Percentiles rank a stretch among this genome's conserved stretches.
Evolutionary conservation across 2,329 filamentous ascomycete genomes (phyloP).

Genomic region (Colletotrichum eleusines): DNA sequence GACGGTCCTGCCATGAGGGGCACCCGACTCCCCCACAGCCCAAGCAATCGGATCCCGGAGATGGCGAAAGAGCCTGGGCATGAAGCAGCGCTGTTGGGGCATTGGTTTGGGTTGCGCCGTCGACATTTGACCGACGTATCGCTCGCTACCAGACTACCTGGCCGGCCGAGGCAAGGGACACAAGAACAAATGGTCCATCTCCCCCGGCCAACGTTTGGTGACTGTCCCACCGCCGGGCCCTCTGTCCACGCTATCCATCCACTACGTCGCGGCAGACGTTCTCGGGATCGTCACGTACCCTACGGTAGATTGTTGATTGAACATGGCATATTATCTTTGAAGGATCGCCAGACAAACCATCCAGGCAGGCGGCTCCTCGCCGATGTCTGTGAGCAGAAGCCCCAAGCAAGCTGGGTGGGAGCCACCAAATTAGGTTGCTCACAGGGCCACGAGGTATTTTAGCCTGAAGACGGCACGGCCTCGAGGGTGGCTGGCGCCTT

Average conservation of each 20-base stretch:
- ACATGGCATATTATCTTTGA: not conserved
- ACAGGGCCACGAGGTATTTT: conserved; percentile 39
- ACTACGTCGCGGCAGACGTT: not conserved
- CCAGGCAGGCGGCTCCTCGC: not conserved
- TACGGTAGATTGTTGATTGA: not conserved
- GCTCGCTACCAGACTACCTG: conserved; percentile 13
- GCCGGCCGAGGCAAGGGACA: not conserved
- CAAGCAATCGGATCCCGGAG: not conserved
- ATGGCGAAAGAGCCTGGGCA: not conserved
- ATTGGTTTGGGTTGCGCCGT: not conserved
- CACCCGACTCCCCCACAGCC: not conserved
- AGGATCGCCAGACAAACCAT: not conserved
- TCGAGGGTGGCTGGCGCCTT: conserved; percentile 37
- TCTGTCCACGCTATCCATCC: not conserved
- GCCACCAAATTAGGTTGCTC: conserved; percentile 36
- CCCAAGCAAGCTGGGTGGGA: conserved; percentile 4
- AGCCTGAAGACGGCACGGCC: conserved; percentile 37
- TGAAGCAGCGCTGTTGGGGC: not conserved
- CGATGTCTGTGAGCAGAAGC: not conserved
- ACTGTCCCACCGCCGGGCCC: not conserved
- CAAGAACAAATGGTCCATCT: not conserved
- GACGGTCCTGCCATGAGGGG: not conserved
- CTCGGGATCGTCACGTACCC: not conserved
- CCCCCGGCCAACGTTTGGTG: not conserved
- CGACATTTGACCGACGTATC: conserved; percentile 3